phyloP scores from a whole-genome alignment of 2,329 filamentous ascomycete species.

The Coniochaeta prunicola region DNA sequence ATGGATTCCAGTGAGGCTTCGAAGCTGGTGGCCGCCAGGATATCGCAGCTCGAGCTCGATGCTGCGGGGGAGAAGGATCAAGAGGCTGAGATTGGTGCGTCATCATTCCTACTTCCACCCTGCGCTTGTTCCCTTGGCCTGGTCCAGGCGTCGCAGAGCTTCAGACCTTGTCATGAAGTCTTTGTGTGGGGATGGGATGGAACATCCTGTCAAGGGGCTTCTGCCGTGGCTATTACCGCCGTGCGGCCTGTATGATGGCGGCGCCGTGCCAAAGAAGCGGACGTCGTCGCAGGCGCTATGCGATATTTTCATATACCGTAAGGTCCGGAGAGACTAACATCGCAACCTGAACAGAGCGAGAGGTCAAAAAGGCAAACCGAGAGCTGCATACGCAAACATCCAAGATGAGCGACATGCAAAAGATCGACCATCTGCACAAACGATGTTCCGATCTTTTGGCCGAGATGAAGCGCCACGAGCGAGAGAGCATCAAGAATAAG shows the following conservation, averaged over 20 bases:
- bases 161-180: not conserved
- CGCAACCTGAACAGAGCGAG: constrained; percentile 56
- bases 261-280: not conserved
- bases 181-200: not conserved
- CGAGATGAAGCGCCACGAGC: constrained; percentile 92
- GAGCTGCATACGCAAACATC: constrained; percentile 83
- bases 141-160: not conserved
- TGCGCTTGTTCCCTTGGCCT: not conserved
- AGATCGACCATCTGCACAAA: constrained; percentile 83
- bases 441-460: constrained; percentile 86
- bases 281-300: not conserved
- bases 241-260: not conserved
- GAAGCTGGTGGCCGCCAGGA: constrained; percentile 85
- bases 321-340: constrained; percentile 13
- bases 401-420: constrained; percentile 86
- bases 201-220: not conserved
- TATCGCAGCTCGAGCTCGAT: constrained; percentile 91
- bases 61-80: constrained; percentile 91
- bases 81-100: constrained; percentile 82
- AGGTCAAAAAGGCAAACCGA: constrained; percentile 88
- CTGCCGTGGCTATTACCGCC: not conserved
- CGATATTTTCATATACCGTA: not conserved
- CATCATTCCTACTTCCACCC: constrained; percentile 9
- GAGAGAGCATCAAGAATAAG: constrained; percentile 92
- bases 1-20: constrained; percentile 83